These are phyloP conservation scores for Neofusicoccum cordaticola DNA, from an alignment of 2,329 filamentous ascomycete genomes.

Conservation along the genomic window DNA sequence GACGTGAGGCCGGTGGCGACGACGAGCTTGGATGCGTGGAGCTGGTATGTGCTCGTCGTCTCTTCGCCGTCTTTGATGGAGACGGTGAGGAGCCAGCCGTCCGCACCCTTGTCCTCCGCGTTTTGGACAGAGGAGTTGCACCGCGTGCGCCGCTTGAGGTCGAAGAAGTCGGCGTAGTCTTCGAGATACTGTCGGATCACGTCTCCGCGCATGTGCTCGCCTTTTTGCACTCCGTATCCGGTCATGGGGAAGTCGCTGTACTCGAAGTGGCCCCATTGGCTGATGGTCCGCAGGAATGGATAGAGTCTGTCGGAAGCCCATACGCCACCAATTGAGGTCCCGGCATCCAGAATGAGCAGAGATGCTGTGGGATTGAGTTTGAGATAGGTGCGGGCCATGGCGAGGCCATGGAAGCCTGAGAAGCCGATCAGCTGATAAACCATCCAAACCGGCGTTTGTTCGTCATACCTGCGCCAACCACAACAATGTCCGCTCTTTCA, in stretches of 20 bases:
- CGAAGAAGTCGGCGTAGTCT: constrained; percentile 47
- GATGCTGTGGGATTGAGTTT: constrained; percentile 40
- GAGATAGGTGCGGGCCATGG: constrained; percentile 49
- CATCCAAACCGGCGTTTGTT: not conserved
- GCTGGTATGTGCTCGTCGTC: constrained; percentile 10
- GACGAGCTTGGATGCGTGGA: constrained; percentile 51
- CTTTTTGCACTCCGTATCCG: constrained; percentile 37
- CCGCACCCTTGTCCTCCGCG: constrained; percentile 43
- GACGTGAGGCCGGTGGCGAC: constrained; percentile 62
- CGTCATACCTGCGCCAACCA: constrained; percentile 1
- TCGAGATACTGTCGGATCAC: constrained; percentile 58
- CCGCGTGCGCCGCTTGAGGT: constrained; percentile 48
- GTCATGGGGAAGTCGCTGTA: constrained; percentile 37
- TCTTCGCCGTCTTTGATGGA: not conserved
- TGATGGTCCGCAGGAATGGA: constrained; percentile 44
- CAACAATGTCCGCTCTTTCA: not conserved
- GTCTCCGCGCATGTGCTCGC: constrained; percentile 59
- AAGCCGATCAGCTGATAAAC: not conserved
- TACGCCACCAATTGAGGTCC: constrained; percentile 40
- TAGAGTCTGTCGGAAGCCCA: constrained; percentile 46
- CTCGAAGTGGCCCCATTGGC: constrained; percentile 39
- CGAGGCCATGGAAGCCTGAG: constrained; percentile 42
- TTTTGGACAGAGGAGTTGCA: constrained; percentile 52
- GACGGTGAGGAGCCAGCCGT: constrained; percentile 26
- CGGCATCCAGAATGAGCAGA: constrained; percentile 45